A percentile compares a stretch with the other conserved stretches of the same genome.
phyloP scores from a whole-genome alignment of 1,284 basidiomycete genomes.

The Phellopilus nigrolimitatus region DNA sequence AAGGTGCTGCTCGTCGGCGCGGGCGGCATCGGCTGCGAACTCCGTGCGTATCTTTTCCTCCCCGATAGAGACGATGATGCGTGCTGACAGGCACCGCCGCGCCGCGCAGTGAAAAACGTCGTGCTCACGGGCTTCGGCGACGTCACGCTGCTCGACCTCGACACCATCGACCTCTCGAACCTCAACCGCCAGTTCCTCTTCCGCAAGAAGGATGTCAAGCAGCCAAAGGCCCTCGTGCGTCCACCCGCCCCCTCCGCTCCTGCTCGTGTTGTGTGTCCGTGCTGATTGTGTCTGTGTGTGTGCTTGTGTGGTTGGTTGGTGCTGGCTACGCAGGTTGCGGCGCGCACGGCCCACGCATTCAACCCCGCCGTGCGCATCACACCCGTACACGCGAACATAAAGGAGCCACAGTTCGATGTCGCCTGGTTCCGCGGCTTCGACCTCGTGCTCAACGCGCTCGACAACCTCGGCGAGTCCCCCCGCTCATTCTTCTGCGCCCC shows the following conservation, averaged over 20 bases:
- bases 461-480: conserved; percentile 80
- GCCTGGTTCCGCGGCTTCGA: conserved; percentile 89
- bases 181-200: conserved; percentile 98
- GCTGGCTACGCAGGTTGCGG: conserved; percentile 86
- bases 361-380: conserved; percentile 88
- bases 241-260: background rate
- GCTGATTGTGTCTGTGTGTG: too few relatives aligned
- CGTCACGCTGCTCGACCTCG: conserved; percentile 92
- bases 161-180: conserved; percentile 98
- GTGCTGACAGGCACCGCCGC: too few relatives aligned
- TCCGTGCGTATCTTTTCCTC: conserved; percentile 54
- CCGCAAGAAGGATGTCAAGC: conserved; percentile 95
- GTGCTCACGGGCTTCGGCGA: conserved; percentile 90
- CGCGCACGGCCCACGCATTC: conserved; percentile 84
- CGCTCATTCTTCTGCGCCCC: background rate
- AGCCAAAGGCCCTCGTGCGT: conserved; percentile 84
- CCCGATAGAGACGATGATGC: too few relatives aligned
- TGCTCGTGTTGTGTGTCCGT: too few relatives aligned
- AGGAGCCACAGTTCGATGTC: conserved; percentile 87
- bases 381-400: conserved; percentile 94
- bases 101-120: conserved; percentile 98
- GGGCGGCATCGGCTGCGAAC: conserved; percentile 96
- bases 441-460: conserved; percentile 93
- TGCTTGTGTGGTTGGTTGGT: too few relatives aligned
- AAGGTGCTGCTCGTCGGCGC: conserved; percentile 91